Percentiles rank a stretch among this genome's conserved stretches.
Conservation (phyloP, 164 flowering plant genomes). For the Sedum album region DNA sequence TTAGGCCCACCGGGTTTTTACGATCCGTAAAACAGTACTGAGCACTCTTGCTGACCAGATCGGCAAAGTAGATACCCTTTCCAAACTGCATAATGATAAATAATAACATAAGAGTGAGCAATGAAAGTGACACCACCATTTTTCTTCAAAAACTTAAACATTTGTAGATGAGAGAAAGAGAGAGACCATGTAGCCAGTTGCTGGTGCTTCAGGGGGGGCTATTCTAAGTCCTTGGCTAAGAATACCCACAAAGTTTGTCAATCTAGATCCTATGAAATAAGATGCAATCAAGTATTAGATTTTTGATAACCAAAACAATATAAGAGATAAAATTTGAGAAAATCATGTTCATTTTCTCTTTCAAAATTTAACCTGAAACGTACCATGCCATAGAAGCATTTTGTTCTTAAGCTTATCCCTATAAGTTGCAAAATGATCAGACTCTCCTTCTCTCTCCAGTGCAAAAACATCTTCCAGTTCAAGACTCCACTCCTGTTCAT, state of each 20-base stretch:
- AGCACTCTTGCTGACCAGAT: conserved; percentile 97
- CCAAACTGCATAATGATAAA: conserved; percentile 57
- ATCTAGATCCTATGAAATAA: conserved; percentile 45
- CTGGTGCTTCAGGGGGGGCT: conserved; percentile 52
- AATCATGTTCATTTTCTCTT: too few species aligned
- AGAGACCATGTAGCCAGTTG: conserved; percentile 90
- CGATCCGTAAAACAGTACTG: conserved; percentile 81
- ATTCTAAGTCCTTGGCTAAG: conserved; percentile 93
- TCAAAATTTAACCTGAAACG: conserved; percentile 12
- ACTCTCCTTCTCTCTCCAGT: conserved; percentile 12
- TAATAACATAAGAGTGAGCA: conserved; percentile 4
- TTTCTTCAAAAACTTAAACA: neutral
- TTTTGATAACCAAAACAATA: neutral
- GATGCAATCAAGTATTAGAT: neutral
- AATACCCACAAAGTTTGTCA: conserved; percentile 95
- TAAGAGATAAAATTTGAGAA: neutral
- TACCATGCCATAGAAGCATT: conserved; percentile 99
- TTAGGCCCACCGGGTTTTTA: conserved; percentile 71
- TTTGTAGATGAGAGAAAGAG: conserved; percentile 20
- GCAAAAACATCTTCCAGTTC: conserved; percentile 92
- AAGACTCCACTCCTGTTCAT: conserved; percentile 75
- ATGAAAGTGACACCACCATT: neutral
- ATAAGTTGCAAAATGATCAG: conserved; percentile 60
- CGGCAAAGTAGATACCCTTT: conserved; percentile 96
- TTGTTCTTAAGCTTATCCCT: conserved; percentile 67